Base-by-base conservation (phyloP, 257 asterid species). In the Nicotiana paniculata region DNA sequence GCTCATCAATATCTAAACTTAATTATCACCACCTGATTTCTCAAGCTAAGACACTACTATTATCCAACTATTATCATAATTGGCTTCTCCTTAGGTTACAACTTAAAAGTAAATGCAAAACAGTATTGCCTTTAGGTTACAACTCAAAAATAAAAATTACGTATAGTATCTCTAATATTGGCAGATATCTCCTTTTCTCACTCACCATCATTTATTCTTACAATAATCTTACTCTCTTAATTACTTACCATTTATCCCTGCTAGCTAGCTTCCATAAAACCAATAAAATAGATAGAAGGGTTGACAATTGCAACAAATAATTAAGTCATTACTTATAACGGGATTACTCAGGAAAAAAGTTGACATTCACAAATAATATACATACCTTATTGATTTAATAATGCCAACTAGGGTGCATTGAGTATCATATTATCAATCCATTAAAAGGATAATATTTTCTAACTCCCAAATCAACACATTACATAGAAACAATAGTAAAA, bases 391-490 rank as follows among this genome's bases (percentile, higher is more conserved):
- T 76, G 35, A 77, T 37, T 68, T 68, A 35, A 82, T 83, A 77
- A 65, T 65, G 82, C 80, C 87, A 85, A 84, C 87, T 70, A 83
- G 77, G 81, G 46, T 48, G 35, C 62, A 24, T 74, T 77, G 83
- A 18, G 77, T 82, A 80, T 84, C 51, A 17, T 57, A 80, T 79
- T 61, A 86, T 86, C 81, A 30, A 58, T 6, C 9, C 88, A 84
- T 86, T 89, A 86, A 89, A 74, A 78, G 9, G 62, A n/a, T 28
- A 7, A 83, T 89, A 88, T 87, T 91, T 84, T 82, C 67, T 70
- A 89, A 90, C 96, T 87, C 91, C 92, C 90, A 91, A 88, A 89
- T 90, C 93, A 87, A 9, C 79, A 85, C 58, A 76, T 57, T 79
- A 69, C 86, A 76, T 61, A 77, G 51, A 55, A 69, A 8, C 30